Evolutionary conservation across 768 basidiomycete genomes (phyloP).

Genomic region (Suillus fuscotomentosus): DNA sequence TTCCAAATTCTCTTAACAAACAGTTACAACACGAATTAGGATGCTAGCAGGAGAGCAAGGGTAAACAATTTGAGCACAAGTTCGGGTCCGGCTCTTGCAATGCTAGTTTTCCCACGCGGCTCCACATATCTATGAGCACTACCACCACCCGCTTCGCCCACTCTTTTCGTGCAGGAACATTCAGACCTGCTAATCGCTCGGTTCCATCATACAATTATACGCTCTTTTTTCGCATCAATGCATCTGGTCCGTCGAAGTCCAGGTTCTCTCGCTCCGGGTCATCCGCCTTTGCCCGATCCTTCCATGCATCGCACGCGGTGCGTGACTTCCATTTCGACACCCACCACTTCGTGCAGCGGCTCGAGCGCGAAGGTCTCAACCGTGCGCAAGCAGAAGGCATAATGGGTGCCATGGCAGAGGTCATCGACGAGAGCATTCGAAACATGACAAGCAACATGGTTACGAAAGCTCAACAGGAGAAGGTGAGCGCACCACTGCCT

Average conservation of each 20-base stretch:
- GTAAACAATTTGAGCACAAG: background rate
- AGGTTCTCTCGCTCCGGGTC: background rate
- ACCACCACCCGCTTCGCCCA: constrained; percentile 10
- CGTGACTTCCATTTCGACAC: constrained; percentile 89
- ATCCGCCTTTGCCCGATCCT: constrained; percentile 14
- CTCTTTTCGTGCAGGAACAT: constrained; percentile 3
- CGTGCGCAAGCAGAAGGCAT: constrained; percentile 94
- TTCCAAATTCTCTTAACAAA: background rate
- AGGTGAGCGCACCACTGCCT: constrained; percentile 49
- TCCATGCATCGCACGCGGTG: constrained; percentile 28
- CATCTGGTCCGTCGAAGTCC: background rate
- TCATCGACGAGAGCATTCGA: constrained; percentile 94
- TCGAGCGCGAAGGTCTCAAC: constrained; percentile 87
- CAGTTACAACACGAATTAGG: background rate
- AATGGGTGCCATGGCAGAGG: constrained; percentile 95
- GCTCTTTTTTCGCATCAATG: background rate
- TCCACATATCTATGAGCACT: constrained; percentile 14
- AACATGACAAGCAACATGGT: constrained; percentile 98
- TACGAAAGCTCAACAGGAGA: constrained; percentile 94
- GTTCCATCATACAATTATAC: constrained; percentile 8
- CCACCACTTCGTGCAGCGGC: constrained; percentile 88
- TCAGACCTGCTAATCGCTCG: constrained; percentile 2
- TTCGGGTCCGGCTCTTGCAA: background rate
- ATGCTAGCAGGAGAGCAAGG: background rate
- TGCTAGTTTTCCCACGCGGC: constrained; percentile 17